Evolutionary conservation across 2,329 filamentous ascomycete species (phyloP), one percentile per base, ranked within the genome.

Genomic region (Ophiosphaerella korrae): DNA sequence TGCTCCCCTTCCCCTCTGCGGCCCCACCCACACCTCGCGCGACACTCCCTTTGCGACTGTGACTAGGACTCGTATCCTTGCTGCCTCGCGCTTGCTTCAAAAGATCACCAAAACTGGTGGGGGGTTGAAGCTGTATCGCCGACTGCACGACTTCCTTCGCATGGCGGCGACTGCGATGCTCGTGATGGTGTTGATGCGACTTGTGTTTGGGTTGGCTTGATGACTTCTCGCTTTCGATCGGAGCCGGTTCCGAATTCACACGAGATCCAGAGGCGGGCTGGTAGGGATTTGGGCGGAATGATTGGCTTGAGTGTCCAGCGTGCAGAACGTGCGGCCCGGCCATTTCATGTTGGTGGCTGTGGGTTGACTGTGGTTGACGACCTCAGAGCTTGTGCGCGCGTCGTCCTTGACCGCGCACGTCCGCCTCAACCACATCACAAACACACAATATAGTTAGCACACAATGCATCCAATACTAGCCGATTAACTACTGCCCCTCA

Each of bases 111-210:
- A 79, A 77, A 60, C 73, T 76, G 12, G 76, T 74, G 1, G 76
- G 76, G 5, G 75, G 72, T 48, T 75, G 72, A 34, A 77, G 66
- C 52, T 78, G 75, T 5, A 77, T 70, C 8, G 76, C 76, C 14
- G 75, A 78, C 52, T 78, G 75, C 26, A 77, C 73, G 1, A 71
- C 72, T 52, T 77, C 75, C 57, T 75, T 78, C 11, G 64, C 63
- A 50, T 78, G 67, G 34, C 71, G 68, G 11, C 51, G 52, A 39
- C 62, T 60, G 21, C 62, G 60, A 40, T 67, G 61, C 21, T 67
- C 64, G 45, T 62, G 57, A 45, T 66, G 64, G 40, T 70, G 62
- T 42, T 64, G 59, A 26, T 67, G 67, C 45, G 63, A 60, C 56
- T 63, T 67, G 50, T 63, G 66, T 38, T 63, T 57, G 43, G 64